These are phyloP conservation scores for Yamagishiella unicocca DNA, from an alignment of 139 green algal species.

Conservation along the genomic window DNA sequence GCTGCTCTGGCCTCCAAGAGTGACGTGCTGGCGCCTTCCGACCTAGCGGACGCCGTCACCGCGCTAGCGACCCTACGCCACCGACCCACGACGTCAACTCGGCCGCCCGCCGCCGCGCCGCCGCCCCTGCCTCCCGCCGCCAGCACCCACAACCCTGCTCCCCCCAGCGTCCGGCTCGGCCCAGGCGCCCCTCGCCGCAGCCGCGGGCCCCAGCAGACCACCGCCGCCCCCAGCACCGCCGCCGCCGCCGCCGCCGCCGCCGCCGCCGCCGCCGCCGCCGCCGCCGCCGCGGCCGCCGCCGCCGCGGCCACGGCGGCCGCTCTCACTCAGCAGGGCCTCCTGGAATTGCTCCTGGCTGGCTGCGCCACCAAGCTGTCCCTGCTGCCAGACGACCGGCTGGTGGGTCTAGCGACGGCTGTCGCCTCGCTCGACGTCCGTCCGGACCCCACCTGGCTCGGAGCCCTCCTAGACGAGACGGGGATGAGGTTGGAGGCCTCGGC, in stretches of 20 bases:
- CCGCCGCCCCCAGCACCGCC: background rate
- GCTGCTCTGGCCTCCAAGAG: conserved; percentile 26
- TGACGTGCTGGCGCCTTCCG: conserved; percentile 17
- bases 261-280: background rate
- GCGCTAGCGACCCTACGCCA: conserved; percentile 8
- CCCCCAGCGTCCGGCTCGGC: background rate
- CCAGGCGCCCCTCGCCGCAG: background rate
- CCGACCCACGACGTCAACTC: background rate
- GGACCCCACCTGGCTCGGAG: background rate
- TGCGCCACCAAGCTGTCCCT: conserved; percentile 29
- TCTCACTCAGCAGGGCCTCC: background rate
- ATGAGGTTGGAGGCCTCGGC: background rate
- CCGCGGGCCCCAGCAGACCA: background rate
- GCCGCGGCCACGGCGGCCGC: background rate
- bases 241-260: background rate
- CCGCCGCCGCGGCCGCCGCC: background rate
- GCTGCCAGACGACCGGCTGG: conserved; percentile 12
- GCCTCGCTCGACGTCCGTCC: background rate
- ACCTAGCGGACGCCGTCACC: conserved; percentile 26
- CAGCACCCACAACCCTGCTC: background rate
- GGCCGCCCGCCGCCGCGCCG: too few relatives aligned
- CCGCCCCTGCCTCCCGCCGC: too few relatives aligned
- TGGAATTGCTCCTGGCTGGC: background rate
- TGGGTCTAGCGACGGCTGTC: background rate
- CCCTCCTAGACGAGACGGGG: conserved; percentile 7